These are phyloP conservation scores for Dovyalis caffra DNA, from an alignment of 345 rosid genomes.

Conservation along the genomic window DNA sequence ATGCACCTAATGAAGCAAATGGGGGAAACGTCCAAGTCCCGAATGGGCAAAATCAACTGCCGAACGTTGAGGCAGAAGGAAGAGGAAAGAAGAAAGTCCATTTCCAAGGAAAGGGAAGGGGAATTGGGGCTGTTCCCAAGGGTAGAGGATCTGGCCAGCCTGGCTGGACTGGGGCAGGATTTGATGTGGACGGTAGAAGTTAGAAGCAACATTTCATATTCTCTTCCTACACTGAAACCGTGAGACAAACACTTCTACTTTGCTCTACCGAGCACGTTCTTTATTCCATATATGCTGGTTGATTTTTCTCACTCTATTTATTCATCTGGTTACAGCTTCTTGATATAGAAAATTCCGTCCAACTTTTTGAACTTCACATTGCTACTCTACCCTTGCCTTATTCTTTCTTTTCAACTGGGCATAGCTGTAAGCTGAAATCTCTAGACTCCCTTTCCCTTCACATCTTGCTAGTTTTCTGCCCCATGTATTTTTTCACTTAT, in stretches of 20 bases:
- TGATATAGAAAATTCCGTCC: slow-evolving; percentile 3
- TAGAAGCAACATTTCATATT: slow-evolving; percentile 22
- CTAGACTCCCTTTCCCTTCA: not conserved
- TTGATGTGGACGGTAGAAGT: slow-evolving; percentile 71
- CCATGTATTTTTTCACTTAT: too few relatives aligned
- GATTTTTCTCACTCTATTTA: not conserved
- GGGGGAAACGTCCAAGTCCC: not conserved
- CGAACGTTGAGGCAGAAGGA: slow-evolving; percentile 48
- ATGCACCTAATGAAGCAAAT: slow-evolving; percentile 23
- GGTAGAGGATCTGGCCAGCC: slow-evolving; percentile 53
- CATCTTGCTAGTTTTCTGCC: too few relatives aligned
- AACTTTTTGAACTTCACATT: not conserved
- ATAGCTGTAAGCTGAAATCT: not conserved
- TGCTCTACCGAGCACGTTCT: slow-evolving; percentile 1
- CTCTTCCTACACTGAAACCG: slow-evolving; percentile 12
- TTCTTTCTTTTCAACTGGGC: too few relatives aligned
- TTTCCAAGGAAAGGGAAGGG: slow-evolving; percentile 64
- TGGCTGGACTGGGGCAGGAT: slow-evolving; percentile 80
- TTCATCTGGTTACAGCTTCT: slow-evolving; percentile 4
- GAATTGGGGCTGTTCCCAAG: slow-evolving; percentile 53
- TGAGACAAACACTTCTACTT: not conserved
- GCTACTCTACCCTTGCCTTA: not conserved
- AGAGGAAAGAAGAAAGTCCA: slow-evolving; percentile 57
- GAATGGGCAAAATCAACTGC: slow-evolving; percentile 43
- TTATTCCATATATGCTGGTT: not conserved